Percentiles rank a stretch among this genome's conserved stretches.
phyloP scores from a whole-genome alignment of 2,329 filamentous ascomycete species.

The Colletotrichum horii region DNA sequence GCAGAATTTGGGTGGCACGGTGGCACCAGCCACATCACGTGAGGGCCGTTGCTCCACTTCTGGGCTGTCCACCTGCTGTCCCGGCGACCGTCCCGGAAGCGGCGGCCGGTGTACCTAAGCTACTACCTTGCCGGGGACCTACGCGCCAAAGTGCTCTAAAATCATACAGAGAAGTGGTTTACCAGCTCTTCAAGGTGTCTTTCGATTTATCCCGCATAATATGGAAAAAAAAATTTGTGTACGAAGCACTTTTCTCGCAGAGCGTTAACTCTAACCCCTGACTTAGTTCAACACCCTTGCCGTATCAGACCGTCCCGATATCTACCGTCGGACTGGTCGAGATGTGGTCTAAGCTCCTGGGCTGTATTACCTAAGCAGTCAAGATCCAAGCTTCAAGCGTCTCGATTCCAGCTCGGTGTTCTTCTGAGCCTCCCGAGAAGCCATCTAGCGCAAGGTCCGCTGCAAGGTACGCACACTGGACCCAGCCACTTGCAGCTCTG shows the following conservation, averaged over 20 bases:
- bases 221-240: background rate
- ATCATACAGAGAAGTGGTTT: rapidly evolving
- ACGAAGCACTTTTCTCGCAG: background rate
- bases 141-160: background rate
- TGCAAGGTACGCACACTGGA: background rate
- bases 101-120: background rate
- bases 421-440: background rate
- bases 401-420: background rate
- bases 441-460: background rate
- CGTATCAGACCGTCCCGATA: background rate
- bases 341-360: background rate
- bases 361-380: background rate
- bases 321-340: background rate
- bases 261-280: background rate
- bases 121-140: background rate
- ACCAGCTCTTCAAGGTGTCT: background rate
- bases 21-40: constrained; percentile 23
- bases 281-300: background rate
- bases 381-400: background rate
- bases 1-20: constrained; percentile 4
- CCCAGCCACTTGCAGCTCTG: background rate
- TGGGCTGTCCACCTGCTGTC: constrained; percentile 2
- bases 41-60: background rate
- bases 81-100: constrained; percentile 17
- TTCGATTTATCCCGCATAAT: background rate